Percentiles rank a stretch among this genome's conserved stretches.
These are phyloP conservation scores for Panaeolus papilionaceus DNA, from an alignment of 768 basidiomycete genomes.

Conservation along the genomic window DNA sequence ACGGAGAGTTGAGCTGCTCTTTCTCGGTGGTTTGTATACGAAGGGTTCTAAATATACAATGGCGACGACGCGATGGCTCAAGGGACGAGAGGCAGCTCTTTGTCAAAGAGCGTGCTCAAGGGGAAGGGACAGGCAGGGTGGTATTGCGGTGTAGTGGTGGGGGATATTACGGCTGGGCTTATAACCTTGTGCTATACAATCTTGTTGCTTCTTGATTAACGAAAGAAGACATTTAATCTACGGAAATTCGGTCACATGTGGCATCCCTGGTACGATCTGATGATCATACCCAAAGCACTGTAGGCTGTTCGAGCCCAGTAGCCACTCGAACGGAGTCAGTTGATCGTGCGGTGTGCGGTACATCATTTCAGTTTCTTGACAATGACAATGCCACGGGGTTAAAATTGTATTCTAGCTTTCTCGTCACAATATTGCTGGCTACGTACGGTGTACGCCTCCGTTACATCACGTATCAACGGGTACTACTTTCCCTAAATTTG, in stretches of 20 bases:
- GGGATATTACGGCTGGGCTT: neutral
- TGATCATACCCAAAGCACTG: neutral
- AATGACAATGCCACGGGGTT: neutral
- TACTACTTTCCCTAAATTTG: neutral
- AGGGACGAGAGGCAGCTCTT: neutral
- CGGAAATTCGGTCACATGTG: neutral
- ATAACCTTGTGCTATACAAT: neutral
- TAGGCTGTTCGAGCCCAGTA: neutral
- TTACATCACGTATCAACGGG: neutral
- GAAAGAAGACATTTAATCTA: slow-evolving; percentile 2
- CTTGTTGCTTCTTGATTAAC: neutral
- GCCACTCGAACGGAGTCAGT: neutral
- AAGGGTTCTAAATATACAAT: neutral
- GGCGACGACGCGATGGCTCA: neutral
- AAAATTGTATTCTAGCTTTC: neutral
- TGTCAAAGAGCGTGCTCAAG: neutral
- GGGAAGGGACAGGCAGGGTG: neutral
- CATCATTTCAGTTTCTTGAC: neutral
- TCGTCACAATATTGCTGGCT: neutral
- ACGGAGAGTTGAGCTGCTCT: neutral
- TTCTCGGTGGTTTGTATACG: neutral
- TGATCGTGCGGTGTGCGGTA: neutral
- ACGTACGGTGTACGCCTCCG: neutral
- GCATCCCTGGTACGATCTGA: neutral
- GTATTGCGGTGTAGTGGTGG: neutral